Percentiles rank a stretch among this genome's conserved stretches.
These are phyloP conservation scores for Pseudogymnoascus sp. DNA, from an alignment of 2,329 filamentous ascomycete species.

Conservation along the genomic window DNA sequence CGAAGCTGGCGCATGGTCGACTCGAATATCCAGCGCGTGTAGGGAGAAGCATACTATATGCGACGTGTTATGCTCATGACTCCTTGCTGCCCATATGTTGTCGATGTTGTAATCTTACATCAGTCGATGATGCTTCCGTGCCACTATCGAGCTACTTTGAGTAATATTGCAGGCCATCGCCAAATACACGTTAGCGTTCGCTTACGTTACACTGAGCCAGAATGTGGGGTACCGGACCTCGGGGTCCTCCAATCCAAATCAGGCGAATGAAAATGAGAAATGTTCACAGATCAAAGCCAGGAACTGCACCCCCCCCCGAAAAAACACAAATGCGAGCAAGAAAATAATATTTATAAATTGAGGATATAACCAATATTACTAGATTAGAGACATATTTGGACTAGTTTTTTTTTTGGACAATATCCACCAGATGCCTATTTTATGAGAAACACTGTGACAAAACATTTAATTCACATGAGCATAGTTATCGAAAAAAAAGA, in stretches of 20 bases:
- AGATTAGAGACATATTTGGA: neutral
- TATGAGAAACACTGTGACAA: neutral
- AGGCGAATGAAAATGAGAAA: neutral
- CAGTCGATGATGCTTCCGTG: conserved; percentile 1
- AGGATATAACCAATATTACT: neutral
- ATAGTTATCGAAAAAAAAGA: neutral
- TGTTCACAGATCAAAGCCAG: neutral
- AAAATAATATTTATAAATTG: neutral
- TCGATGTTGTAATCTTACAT: conserved; percentile 5
- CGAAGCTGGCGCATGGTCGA: conserved; percentile 35
- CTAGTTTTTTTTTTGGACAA: neutral
- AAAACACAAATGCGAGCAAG: neutral
- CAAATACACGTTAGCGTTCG: conserved; percentile 4
- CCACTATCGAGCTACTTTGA: neutral
- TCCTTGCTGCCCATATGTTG: conserved; percentile 5
- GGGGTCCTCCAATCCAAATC: neutral
- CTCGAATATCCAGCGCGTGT: conserved; percentile 22
- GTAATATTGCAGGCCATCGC: conserved; percentile 6
- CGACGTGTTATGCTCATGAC: conserved; percentile 7
- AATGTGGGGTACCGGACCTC: neutral
- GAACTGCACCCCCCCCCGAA: neutral
- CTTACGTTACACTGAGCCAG: neutral
- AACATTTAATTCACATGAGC: neutral
- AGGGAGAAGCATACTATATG: conserved; percentile 26
- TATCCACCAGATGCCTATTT: neutral